Base-by-base conservation (phyloP, 805 yeast genomes). In the Zygoascus ofunaensis region DNA sequence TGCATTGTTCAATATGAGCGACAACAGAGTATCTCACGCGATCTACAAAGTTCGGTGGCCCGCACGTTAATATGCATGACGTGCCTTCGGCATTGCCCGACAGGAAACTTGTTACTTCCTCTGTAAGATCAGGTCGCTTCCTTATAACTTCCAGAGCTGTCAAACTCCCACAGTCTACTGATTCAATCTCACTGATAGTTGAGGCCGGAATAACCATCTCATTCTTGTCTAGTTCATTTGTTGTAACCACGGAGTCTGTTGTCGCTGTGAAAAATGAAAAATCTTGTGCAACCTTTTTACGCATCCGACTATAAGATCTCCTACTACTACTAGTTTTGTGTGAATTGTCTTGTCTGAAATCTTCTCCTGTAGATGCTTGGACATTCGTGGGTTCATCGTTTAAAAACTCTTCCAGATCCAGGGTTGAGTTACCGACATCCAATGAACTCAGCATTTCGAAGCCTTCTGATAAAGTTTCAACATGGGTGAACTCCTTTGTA, bases 1-100 rank as follows among this genome's bases (percentile, higher is more conserved):
- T 41, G 8, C 41, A 8, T 5, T 43, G 41, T 17, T 45, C 34
- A 3, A 48, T 41, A 8, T 48, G 37, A 7, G 41, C 18, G 3
- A 18, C 76, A 66, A 53, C 37, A 2, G 70, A 54, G 30, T 65
- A 56, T 55, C 87, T 70, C 18, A 77, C 49, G 3, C 63, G 65
- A 55, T 81, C 87, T 47, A 70, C 75, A 65, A 77, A 71, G 2
- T 55, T 45, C 35, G 77, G 71, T 41, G 78, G 80, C 8, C 84
- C 85, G 64, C 85, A 79, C 2, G 74, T 65, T 18, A 75, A 63
- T 39, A 79, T 68, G 0, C 73, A 74, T 17, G 69, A 57, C 5
- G 76, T 65, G 0, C 74, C 69, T 4, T 34, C 23, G n/a, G 47
- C n/a, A 10, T 17, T 17, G 7, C 23, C 18, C 10, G 7, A 12